Base-by-base conservation (phyloP, 148 eudicot species). In the Fagopyrum esculentum region DNA sequence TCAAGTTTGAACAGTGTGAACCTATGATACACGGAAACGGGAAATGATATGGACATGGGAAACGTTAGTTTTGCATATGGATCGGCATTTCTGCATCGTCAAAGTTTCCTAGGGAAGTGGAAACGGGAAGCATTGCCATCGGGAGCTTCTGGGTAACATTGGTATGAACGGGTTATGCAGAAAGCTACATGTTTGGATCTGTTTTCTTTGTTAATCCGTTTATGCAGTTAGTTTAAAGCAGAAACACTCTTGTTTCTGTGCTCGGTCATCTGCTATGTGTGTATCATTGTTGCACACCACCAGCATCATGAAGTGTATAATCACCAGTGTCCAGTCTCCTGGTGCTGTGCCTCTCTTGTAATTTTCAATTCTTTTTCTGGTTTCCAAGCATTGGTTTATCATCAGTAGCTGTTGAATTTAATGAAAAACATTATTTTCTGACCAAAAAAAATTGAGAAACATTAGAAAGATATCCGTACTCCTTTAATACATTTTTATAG, bases 361-460 rank as follows among this genome's bases (percentile, higher is more conserved):
- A 45, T 16, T n/a, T 70, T 29, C 2, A 35, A 13, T 35, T 35
- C n/a, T 66, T 66, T 66, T 69, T 30, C 15, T 12, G 3, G 45
- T 4, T 46, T 71, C 13, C 16, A 61, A 61, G 44, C 69, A 70
- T 44, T 15, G 10, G 0, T 47, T 45, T 70, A 61, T 45, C 19
- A 11, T 19, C 17, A 7, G 13, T 71, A 35, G 46, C 52, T 71
- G 73, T 9, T 66, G 46, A 17, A 8, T 2, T 63, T 3, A 4
- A 29, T 63, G 43, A n/a, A 43, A 63, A 61, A 5, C 49, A 6
- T 54, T 76, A 61, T 77, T 64, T 45, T 64, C 4, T 35, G 40
- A 35, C 40, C 40, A 35, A 35, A 2, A 35, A 30, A 35, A 1
- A 1, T 35, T 63, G 43, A n/a, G 69, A 63, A 61, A 5, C 49